Percentiles rank a stretch among this genome's conserved stretches.
Conservation (phyloP, 148 eudicot genomes). For the Camellia japonica region DNA sequence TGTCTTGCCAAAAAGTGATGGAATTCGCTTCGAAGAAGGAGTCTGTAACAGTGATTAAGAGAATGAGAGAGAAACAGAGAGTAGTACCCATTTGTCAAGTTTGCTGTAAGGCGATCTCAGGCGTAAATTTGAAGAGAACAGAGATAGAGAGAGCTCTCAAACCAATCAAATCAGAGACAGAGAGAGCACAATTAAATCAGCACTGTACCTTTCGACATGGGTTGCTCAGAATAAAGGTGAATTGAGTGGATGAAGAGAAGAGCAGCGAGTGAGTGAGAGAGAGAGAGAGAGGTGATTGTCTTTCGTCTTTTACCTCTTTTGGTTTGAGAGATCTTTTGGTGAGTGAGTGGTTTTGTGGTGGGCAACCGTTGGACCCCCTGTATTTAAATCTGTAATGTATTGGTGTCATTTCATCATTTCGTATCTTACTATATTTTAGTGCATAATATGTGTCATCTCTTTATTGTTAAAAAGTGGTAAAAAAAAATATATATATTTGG, state of each 20-base stretch:
- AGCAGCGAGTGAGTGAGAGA: not conserved
- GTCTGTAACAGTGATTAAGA: conserved; percentile 13
- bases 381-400: not conserved
- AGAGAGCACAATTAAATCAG: not conserved
- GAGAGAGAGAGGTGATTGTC: not conserved
- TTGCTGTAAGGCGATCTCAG: not conserved
- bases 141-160: not conserved
- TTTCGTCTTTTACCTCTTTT: not conserved
- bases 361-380: conserved; percentile 30
- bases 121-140: not conserved
- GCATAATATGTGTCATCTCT: too few species aligned
- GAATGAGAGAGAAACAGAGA: conserved; percentile 2
- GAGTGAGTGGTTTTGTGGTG: conserved; percentile 17
- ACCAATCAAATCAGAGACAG: not conserved
- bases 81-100: not conserved
- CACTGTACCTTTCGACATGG: too few species aligned
- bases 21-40: conserved; percentile 21
- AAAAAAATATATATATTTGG: too few species aligned
- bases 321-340: conserved; percentile 14
- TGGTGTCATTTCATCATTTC: too few species aligned
- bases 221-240: not conserved
- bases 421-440: not conserved
- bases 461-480: too few species aligned
- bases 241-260: not conserved
- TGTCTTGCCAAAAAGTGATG: conserved; percentile 56